Evolutionary conservation across 768 basidiomycete genomes (phyloP).

Genomic region (Tulasnella sp.): DNA sequence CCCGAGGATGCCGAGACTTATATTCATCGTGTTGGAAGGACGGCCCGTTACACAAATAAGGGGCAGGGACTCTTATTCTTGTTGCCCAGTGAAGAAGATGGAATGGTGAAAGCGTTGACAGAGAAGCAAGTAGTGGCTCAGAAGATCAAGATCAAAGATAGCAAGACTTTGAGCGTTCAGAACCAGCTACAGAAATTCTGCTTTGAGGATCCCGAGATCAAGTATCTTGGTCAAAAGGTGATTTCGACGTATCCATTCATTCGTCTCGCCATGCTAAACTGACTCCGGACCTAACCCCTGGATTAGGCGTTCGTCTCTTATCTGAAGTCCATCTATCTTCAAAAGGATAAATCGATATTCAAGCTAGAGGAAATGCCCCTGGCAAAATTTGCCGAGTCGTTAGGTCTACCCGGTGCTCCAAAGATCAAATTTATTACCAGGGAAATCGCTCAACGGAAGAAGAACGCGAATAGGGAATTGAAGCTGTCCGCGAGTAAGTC

Average conservation of each 20-base stretch:
- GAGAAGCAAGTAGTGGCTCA: slow-evolving; percentile 64
- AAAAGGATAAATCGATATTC: slow-evolving; percentile 91
- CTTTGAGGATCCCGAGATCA: slow-evolving; percentile 94
- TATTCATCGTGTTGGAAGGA: slow-evolving; percentile 93
- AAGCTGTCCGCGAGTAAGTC: slow-evolving; percentile 47
- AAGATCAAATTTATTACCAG: slow-evolving; percentile 80
- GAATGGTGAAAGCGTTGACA: slow-evolving; percentile 65
- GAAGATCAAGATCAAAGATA: slow-evolving; percentile 80
- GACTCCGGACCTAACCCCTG: not conserved
- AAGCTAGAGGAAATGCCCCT: slow-evolving; percentile 74
- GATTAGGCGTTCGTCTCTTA: slow-evolving; percentile 90
- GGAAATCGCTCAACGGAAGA: slow-evolving; percentile 63
- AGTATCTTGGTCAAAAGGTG: slow-evolving; percentile 90
- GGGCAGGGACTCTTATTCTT: slow-evolving; percentile 80
- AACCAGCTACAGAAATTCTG: slow-evolving; percentile 87
- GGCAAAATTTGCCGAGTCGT: slow-evolving; percentile 75
- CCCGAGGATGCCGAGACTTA: slow-evolving; percentile 98
- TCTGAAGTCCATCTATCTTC: slow-evolving; percentile 82
- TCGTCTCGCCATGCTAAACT: not conserved
- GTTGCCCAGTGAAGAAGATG: slow-evolving; percentile 86
- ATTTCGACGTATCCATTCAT: slow-evolving; percentile 27
- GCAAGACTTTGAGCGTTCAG: slow-evolving; percentile 76
- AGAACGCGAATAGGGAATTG: slow-evolving; percentile 29
- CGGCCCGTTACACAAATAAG: slow-evolving; percentile 84
- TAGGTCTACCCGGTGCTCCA: slow-evolving; percentile 89